Base-by-base conservation (phyloP, 495 filamentous ascomycete genomes). In the Umbilicaria muhlenbergii region DNA sequence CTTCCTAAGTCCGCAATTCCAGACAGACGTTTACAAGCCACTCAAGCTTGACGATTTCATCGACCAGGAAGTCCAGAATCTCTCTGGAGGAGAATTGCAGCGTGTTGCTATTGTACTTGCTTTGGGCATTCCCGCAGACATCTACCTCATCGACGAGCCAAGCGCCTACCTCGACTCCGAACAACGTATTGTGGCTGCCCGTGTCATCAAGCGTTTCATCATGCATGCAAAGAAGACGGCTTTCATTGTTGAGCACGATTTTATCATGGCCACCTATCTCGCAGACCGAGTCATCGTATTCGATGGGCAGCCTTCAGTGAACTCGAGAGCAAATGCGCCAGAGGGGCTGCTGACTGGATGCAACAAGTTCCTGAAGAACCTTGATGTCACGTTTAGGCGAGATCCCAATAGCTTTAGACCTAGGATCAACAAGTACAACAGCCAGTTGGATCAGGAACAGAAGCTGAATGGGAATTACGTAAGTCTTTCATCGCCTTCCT, bases 201-300 rank as follows among this genome's bases (percentile, higher is more conserved):
- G 88, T 57, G 91, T 96, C 53, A 98, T 98, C 69, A 98, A 98
- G 71, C 81, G 91, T 47, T 98, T 94, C 74, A 95, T 98, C 55
- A 98, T 96, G 91, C 88, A 96, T 71, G 77, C 85, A 45, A 96
- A 98, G 80, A 96, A 96, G 74, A 96, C 91, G 1, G 91, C 92
- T 32, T 96, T 98, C 61, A 77, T 98, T 49, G 91, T 96, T 53
- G 91, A 98, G 77, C 91, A 98, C 81, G 92, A 98, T 77, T 96
- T 98, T 69, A 96, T 95, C 69, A 96, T 96, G 91, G 87, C 86
- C 24, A 83, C 91, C 14, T 98, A 98, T 61, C 77, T 96, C 15
- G 91, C 92, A 34, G 91, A 98, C 55, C 83, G 89, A 52, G 91
- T 98, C 56, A 96, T 98, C 57, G 91, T 96, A 50, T 98, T 98